These are phyloP conservation scores for Pichia sp. DNA, from an alignment of 1,139 yeast species.

Conservation along the genomic window DNA sequence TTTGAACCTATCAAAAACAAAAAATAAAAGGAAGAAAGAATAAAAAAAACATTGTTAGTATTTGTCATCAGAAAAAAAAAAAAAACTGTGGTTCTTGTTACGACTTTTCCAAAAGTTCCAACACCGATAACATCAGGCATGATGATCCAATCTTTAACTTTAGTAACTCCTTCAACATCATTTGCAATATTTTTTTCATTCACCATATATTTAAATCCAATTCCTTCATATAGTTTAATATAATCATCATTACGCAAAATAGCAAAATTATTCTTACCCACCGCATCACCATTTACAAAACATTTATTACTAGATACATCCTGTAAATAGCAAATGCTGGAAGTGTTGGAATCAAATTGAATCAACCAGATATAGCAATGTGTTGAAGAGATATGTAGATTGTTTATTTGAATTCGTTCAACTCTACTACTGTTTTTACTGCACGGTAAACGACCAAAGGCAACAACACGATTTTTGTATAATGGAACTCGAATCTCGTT, in stretches of 20 bases:
- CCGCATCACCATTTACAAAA: conserved; percentile 35
- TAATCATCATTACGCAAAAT: conserved; percentile 42
- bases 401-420: conserved; percentile 13
- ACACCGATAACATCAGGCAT: conserved; percentile 43
- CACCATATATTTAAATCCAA: conserved; percentile 2
- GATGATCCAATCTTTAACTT: conserved; percentile 37
- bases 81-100: too few species aligned
- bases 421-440: conserved; percentile 41
- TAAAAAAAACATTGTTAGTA: not conserved
- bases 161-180: not conserved
- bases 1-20: conserved; percentile 18
- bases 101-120: conserved; percentile 63
- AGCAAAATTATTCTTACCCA: conserved; percentile 25
- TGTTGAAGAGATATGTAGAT: conserved; percentile 19
- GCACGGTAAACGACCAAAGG: conserved; percentile 50
- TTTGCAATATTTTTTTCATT: not conserved
- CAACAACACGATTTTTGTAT: conserved; percentile 56
- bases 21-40: not conserved
- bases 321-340: conserved; percentile 47
- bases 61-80: too few species aligned
- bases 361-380: conserved; percentile 27
- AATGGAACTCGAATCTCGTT: conserved; percentile 32
- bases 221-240: conserved; percentile 26
- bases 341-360: conserved; percentile 43
- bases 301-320: conserved; percentile 55